Evolutionary conservation across 345 rosid genomes (phyloP), one percentile per base, ranked within the genome.

Genomic region (Populus ilicifolia): DNA sequence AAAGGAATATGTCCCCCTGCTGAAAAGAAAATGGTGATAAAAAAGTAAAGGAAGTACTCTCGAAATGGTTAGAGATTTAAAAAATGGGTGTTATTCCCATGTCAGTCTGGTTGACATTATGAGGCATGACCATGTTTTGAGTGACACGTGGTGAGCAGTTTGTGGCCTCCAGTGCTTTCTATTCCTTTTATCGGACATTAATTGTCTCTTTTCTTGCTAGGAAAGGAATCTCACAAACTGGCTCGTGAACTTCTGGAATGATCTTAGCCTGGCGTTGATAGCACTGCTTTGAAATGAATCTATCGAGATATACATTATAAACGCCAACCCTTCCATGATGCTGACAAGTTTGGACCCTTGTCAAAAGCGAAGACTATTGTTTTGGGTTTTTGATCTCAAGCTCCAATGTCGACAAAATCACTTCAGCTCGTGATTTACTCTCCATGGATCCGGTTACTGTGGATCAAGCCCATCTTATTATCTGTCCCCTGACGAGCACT

Each of bases 181-280:
- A 5, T 63, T 27, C 13, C 35, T 9, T 18, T 35, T 35, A 6
- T 21, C 16, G 20, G 44, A 30, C 14, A 38, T 29, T 11, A 25
- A 23, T 8, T 5, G 67, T 70, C 70, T 36, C 16, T 41, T 35
- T 44, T 11, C 27, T 50, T 2, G 27, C 18, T 36, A 36, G 14
- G n/a, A 71, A 21, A 71, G 11, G 43, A 5, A 59, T 18, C 11
- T 17, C 17, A 18, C 56, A 59, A 0, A 2, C 17, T 18, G 23
- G 9, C 80, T 76, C 83, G 83, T 80, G 83, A 80, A 80, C 80
- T 72, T 80, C 80, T 71, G 62, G 80, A 77, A 76, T 41, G 2
- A 72, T 29, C 69, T 25, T 2, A 8, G 23, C 29, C 27, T 25
- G 67, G 18, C 30, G 20, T 9, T 4, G 20, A 23, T 4, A 62